Conservation (phyloP, 495 filamentous ascomycete genomes). For the Xylaria nigripes region DNA sequence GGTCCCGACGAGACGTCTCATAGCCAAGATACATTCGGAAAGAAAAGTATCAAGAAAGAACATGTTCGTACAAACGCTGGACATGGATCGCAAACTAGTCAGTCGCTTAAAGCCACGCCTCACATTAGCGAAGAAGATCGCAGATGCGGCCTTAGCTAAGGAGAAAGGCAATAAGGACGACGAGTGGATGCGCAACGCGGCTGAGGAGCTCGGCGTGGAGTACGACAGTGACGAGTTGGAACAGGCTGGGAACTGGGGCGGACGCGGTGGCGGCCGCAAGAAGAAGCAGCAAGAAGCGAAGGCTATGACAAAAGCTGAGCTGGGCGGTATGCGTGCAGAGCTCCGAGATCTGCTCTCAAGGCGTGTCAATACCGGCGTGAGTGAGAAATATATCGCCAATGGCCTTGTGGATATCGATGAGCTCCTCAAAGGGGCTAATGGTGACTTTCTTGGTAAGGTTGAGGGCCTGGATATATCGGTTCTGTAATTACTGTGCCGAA, state of each 20-base stretch:
- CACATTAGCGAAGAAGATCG: constrained; percentile 69
- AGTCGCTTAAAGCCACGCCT: constrained; percentile 65
- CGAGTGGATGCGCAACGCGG: constrained; percentile 73
- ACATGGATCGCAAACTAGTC: constrained; percentile 74
- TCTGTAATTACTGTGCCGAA: constrained; percentile 7
- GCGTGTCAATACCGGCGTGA: constrained; percentile 84
- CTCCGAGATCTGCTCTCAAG: constrained; percentile 59
- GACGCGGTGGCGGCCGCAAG: constrained; percentile 60
- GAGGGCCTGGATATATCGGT: constrained; percentile 33
- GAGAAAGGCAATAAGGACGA: constrained; percentile 77
- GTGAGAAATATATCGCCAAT: constrained; percentile 76
- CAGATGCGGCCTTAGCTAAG: constrained; percentile 75
- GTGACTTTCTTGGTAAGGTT: constrained; percentile 36
- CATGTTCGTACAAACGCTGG: constrained; percentile 64
- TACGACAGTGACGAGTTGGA: constrained; percentile 84
- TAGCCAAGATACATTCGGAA: constrained; percentile 73
- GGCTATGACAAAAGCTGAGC: constrained; percentile 58
- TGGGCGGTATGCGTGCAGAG: constrained; percentile 53
- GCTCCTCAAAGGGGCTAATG: constrained; percentile 53
- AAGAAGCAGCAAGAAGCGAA: constrained; percentile 65
- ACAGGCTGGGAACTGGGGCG: constrained; percentile 48
- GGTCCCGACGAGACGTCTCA: constrained; percentile 68
- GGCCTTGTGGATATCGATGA: constrained; percentile 76
- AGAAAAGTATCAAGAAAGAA: constrained; percentile 29
- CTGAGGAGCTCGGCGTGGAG: constrained; percentile 89